Evolutionary conservation across 31 red algal species (phyloP), one percentile per base, ranked within the genome.

Genomic region (Asparagopsis taxiformis): DNA sequence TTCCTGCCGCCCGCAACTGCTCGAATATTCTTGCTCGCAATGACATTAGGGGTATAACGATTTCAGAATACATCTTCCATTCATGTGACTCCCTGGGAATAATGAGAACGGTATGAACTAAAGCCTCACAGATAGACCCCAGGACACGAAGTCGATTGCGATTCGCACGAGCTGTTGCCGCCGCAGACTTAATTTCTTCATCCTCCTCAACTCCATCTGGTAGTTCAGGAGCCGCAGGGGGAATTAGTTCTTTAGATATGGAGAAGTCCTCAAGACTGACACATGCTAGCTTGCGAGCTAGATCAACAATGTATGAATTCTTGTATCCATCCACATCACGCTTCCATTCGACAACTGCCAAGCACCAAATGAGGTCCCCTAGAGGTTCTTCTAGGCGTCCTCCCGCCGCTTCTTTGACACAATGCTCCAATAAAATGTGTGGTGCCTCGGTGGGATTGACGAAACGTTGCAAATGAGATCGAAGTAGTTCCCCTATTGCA

Each of bases 211-310:
- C 37, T 21, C 65, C 13, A 17, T 60, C 56, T n/a, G n/a, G n/a
- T n/a, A n/a, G 26, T 68, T 60, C 48, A n/a, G n/a, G n/a, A n/a
- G 44, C 29, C 15, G 62, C 21, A n/a, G 49, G 39, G 1, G 39
- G 7, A 13, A 76, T 43, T 28, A 72, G 59, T 19, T 76, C 81
- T 52, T 86, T 86, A 37, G 81, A 51, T 28, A 86, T 70, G 20
- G 69, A 31, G 25, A 86, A 86, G 30, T 86, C 81, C 46, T 86
- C 70, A 5, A 86, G 23, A 49, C 81, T 86, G 1, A 86, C 70
- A 37, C 44, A 37, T 6, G 81, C 58, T 50, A 86, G 32, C 31
- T 86, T 86, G 19, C 62, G 55, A 0, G 70, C 81, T 28, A 86
- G 28, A 37, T 86, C 71, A 19, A 76, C 33, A 49, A 86, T 63